A percentile compares a stretch with the other conserved stretches of the same genome.
Conservation (phyloP, 768 basidiomycete genomes). For the Lentinula boryana region DNA sequence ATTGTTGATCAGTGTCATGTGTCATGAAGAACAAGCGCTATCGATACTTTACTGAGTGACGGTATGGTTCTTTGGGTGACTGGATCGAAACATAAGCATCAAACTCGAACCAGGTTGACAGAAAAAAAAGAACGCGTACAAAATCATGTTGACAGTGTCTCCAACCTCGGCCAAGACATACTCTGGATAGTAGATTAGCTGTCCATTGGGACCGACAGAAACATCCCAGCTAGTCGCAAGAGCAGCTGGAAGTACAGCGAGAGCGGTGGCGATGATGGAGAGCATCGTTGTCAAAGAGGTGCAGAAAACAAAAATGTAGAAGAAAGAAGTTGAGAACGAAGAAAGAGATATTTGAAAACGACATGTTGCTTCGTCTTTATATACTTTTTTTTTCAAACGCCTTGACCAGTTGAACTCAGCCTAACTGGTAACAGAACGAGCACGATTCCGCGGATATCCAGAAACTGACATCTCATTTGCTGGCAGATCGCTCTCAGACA, state of each 20-base stretch:
- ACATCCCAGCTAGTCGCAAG: constrained; percentile 25
- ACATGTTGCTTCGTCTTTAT: neutral
- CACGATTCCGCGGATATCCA: neutral
- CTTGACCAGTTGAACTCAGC: neutral
- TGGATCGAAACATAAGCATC: constrained; percentile 22
- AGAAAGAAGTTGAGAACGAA: neutral
- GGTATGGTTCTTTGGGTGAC: constrained; percentile 44
- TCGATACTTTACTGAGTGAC: constrained; percentile 27
- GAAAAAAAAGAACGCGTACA: constrained; percentile 29
- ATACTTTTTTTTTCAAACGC: neutral
- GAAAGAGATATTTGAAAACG: neutral
- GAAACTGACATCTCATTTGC: neutral
- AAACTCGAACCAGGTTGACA: constrained; percentile 37
- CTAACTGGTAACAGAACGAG: neutral
- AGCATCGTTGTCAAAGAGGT: neutral
- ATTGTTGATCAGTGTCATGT: neutral
- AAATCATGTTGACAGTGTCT: constrained; percentile 42
- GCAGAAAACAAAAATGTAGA: neutral
- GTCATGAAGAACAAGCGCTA: neutral
- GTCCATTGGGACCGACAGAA: constrained; percentile 27
- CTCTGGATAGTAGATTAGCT: constrained; percentile 25
- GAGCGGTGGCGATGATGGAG: neutral
- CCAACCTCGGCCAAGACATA: constrained; percentile 34
- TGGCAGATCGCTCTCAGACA: neutral
- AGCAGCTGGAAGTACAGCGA: constrained; percentile 21